Evolutionary conservation across 306 rosid genomes (phyloP).

Genomic region (Morella rubra): DNA sequence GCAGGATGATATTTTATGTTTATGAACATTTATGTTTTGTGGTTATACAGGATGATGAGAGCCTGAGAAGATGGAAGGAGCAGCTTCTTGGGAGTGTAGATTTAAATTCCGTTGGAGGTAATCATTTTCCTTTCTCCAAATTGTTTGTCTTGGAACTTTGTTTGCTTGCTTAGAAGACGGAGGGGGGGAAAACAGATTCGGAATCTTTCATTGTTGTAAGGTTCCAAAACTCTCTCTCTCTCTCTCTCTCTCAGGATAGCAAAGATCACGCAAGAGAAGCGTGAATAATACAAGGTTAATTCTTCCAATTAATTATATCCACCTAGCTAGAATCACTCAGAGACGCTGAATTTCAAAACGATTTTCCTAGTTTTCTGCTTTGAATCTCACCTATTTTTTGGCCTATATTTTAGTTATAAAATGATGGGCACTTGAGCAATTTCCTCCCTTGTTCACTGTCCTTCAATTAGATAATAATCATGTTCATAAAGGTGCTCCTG

Average conservation of each 20-base stretch:
- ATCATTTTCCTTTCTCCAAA: not conserved
- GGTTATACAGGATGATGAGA: constrained; percentile 73
- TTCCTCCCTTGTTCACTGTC: not conserved
- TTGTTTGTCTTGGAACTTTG: constrained; percentile 7
- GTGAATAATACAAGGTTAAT: not conserved
- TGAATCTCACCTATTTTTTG: not conserved
- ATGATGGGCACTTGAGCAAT: not conserved
- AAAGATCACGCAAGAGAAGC: not conserved
- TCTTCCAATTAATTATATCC: not conserved
- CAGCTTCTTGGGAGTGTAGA: constrained; percentile 97
- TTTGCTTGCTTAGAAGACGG: not conserved
- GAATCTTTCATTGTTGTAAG: not conserved
- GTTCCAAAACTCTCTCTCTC: not conserved
- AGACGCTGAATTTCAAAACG: not conserved
- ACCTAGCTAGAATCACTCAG: not conserved
- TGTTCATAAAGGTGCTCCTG: not conserved
- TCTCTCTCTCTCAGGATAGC: not conserved
- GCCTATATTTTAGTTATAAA: not conserved
- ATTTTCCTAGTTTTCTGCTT: not conserved
- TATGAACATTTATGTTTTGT: constrained; percentile 9
- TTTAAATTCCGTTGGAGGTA: constrained; percentile 82
- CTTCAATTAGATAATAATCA: not conserved
- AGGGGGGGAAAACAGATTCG: not conserved
- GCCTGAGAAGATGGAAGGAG: constrained; percentile 95
- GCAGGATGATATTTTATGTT: not conserved